Percentiles rank a stretch among this genome's conserved stretches.
These are phyloP conservation scores for Starmerella stellata DNA, from an alignment of 805 yeast genomes.

Conservation along the genomic window DNA sequence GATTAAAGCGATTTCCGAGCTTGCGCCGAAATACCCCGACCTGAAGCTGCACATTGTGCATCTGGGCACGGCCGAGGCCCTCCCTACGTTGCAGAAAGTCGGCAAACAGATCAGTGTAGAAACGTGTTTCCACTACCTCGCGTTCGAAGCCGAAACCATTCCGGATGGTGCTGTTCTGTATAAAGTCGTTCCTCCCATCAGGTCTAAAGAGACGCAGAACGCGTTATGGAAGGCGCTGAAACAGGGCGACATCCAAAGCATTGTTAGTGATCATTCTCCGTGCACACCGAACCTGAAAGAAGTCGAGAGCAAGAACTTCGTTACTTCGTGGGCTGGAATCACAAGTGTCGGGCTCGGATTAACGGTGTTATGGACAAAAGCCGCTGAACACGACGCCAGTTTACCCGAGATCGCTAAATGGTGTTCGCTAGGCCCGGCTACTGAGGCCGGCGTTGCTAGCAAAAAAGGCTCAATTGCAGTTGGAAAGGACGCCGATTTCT, in stretches of 20 bases:
- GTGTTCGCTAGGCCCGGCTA: slow-evolving; percentile 71
- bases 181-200: slow-evolving; percentile 91
- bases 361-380: slow-evolving; percentile 59
- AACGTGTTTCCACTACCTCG: slow-evolving; percentile 83
- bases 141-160: slow-evolving; percentile 59
- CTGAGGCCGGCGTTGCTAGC: slow-evolving; percentile 60
- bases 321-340: slow-evolving; percentile 93
- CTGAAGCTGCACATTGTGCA: slow-evolving; percentile 67
- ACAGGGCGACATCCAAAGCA: slow-evolving; percentile 51
- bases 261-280: slow-evolving; percentile 91
- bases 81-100: slow-evolving; percentile 43
- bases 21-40: slow-evolving; percentile 31
- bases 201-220: slow-evolving; percentile 52
- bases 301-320: slow-evolving; percentile 65
- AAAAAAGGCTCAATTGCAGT: slow-evolving; percentile 51
- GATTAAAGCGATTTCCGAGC: slow-evolving; percentile 47
- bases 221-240: slow-evolving; percentile 63
- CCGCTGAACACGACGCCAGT: slow-evolving; percentile 26
- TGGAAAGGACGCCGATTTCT: slow-evolving; percentile 80
- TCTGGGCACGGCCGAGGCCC: slow-evolving; percentile 66
- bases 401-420: slow-evolving; percentile 52
- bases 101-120: slow-evolving; percentile 47
- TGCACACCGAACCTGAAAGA: slow-evolving; percentile 85
- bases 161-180: slow-evolving; percentile 62
- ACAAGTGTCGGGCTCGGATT: slow-evolving; percentile 84